phyloP scores from a whole-genome alignment of 1,284 basidiomycete genomes.

The Tilletia indica region DNA sequence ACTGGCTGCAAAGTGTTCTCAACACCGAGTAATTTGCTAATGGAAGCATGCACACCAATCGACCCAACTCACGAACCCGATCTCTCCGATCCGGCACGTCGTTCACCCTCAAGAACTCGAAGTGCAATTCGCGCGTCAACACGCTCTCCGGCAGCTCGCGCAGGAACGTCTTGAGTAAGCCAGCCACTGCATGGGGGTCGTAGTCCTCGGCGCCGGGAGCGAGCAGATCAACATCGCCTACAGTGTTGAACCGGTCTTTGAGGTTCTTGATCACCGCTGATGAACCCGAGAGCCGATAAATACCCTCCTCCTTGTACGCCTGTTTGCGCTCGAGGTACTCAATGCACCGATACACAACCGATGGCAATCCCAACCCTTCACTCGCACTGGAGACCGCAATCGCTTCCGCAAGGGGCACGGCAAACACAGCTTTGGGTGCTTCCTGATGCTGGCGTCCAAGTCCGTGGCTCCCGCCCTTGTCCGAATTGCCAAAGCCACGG shows the following conservation, averaged over 20 bases:
- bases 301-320: constrained; percentile 93
- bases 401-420: constrained; percentile 80
- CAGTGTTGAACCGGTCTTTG: constrained; percentile 85
- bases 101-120: constrained; percentile 49
- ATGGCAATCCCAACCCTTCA: constrained; percentile 73
- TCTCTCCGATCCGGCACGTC: constrained; percentile 81
- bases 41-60: constrained; percentile 80
- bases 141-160: constrained; percentile 49
- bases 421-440: constrained; percentile 70
- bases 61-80: constrained; percentile 79
- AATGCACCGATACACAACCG: constrained; percentile 83
- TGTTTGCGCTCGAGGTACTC: constrained; percentile 66
- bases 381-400: constrained; percentile 78
- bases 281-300: constrained; percentile 72
- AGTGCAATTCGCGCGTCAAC: constrained; percentile 45
- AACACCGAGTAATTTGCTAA: constrained; percentile 89
- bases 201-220: constrained; percentile 27
- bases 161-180: constrained; percentile 51
- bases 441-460: background rate
- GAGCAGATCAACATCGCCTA: constrained; percentile 51
- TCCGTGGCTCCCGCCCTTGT: constrained; percentile 6
- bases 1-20: constrained; percentile 85
- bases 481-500: constrained; percentile 32
- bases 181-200: constrained; percentile 51
- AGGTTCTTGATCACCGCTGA: constrained; percentile 84